Base-by-base conservation (phyloP, 108 stramenopile genomes). In the Schizochytrium sp. region DNA sequence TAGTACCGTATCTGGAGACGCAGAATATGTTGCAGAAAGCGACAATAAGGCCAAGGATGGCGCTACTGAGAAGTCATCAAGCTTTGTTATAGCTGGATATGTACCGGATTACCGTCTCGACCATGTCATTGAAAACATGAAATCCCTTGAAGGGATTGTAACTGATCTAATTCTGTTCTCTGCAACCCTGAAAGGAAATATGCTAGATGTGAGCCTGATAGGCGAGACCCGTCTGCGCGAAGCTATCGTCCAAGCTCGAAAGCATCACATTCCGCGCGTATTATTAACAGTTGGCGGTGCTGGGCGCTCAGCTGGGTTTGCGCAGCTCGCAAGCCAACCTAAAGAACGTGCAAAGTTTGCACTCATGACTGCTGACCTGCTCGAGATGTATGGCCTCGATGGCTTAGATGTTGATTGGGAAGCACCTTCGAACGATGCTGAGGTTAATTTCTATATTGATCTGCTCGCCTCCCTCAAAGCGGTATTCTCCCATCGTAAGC, bases 51-150 rank as follows among this genome's bases (percentile, higher is more conserved):
- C 59, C 19, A 60, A 60, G 59, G 59, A n/a, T n/a, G 59, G 19
- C 17, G 19, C 19, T 60, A n/a, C 59, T 17, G 59, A 60, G 59
- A n/a, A 17, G 59, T n/a, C 59, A 60, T 60, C 28, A 28, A 28
- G 28, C 28, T 83, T 83, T 28, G 76, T 55, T 38, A 28, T 83
- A 5, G 76, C 15, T 10, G 76, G 50, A 10, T 83, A 83, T 53
- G 76, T 55, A 38, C 76, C 76, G 76, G 76, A 83, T 28, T 83
- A 83, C 76, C 47, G 76, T 0, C 76, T 83, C 5, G 76, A 55
- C 50, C 53, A 83, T 28, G 53, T 83, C 28, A 0, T 10, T 47
- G 13, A 10, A 5, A 46, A 83, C 28, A 10, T 83, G 76, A 28
- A 10, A 47, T 15, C 47, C 50, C n/a, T 50, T 13, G 28, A 17